A percentile compares a stretch with the other conserved stretches of the same genome.
phyloP scores from a whole-genome alignment of 805 yeast genomes.

The Saccharomycodes ludwigii region DNA sequence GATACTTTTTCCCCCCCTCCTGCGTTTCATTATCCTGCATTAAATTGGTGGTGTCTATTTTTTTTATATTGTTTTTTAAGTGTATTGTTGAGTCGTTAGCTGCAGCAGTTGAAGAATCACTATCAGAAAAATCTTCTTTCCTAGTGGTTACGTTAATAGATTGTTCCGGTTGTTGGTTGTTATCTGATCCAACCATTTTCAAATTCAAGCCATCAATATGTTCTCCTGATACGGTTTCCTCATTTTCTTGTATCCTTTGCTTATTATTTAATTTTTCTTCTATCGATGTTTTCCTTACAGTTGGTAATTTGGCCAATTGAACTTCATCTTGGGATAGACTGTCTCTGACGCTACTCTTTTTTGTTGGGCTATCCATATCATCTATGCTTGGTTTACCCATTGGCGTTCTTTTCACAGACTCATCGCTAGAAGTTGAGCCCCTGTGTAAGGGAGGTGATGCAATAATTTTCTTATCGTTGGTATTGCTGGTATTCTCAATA shows the following conservation, averaged over 20 bases:
- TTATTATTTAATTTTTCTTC: conserved; percentile 14
- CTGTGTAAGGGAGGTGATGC: too few species aligned
- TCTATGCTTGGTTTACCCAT: conserved; percentile 23
- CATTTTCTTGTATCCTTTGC: conserved; percentile 9
- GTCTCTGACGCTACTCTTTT: conserved; percentile 13
- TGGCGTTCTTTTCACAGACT: too few species aligned
- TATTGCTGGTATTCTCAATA: neutral
- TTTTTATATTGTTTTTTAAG: too few species aligned
- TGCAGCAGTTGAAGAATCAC: too few species aligned
- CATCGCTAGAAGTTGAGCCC: too few species aligned
- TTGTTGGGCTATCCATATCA: conserved; percentile 21
- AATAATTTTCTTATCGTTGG: too few species aligned
- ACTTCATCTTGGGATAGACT: too few species aligned
- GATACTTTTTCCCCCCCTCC: conserved; percentile 2
- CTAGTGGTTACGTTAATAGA: conserved; percentile 10
- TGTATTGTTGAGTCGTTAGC: too few species aligned
- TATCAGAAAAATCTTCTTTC: conserved; percentile 15
- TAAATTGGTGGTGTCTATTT: too few species aligned
- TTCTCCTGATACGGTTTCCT: conserved; percentile 6
- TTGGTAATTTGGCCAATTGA: conserved; percentile 20
- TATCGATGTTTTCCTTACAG: conserved; percentile 16
- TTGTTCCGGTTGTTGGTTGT: conserved; percentile 5
- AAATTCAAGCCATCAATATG: conserved; percentile 1
- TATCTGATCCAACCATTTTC: neutral
- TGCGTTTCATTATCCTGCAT: conserved; percentile 10